Percentiles rank a stretch among this genome's conserved stretches.
phyloP scores from a whole-genome alignment of 371 early-diverging fungal genomes.

The Mortierella sp. region DNA sequence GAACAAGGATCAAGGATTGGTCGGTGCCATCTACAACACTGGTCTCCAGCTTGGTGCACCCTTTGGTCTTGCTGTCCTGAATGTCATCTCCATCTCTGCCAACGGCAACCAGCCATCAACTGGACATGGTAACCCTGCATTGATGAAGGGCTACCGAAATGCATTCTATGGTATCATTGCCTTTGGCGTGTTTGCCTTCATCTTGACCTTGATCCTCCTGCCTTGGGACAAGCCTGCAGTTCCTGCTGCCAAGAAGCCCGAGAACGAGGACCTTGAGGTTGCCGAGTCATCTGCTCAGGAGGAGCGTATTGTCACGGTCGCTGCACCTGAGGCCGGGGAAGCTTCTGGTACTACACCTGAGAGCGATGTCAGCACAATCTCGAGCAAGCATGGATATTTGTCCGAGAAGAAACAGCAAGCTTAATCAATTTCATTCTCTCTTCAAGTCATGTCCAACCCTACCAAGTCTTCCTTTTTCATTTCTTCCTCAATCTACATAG shows the following conservation, averaged over 20 bases:
- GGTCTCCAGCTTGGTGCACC: conserved; percentile 46
- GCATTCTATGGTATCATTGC: conserved; percentile 29
- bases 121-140: conserved; percentile 11
- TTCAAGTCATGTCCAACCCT: too few species aligned
- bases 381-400: too few species aligned
- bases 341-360: too few species aligned
- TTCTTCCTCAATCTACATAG: too few species aligned
- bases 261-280: too few species aligned
- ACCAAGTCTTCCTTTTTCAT: too few species aligned
- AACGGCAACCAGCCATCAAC: conserved; percentile 11
- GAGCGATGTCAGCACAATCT: too few species aligned
- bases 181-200: conserved; percentile 22
- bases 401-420: too few species aligned
- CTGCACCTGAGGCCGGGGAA: too few species aligned
- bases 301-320: too few species aligned
- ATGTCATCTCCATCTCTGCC: conserved; percentile 35
- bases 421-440: too few species aligned
- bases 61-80: conserved; percentile 43
- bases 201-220: conserved; percentile 11
- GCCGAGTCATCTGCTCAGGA: too few species aligned
- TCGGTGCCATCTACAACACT: conserved; percentile 44
- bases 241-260: not conserved
- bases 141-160: conserved; percentile 39
- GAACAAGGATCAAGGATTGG: conserved; percentile 41
- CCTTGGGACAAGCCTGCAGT: conserved; percentile 36